A percentile compares a stretch with the other conserved stretches of the same genome.
phyloP scores from a whole-genome alignment of 441 rosid genomes.

The Biscutella laevigata region DNA sequence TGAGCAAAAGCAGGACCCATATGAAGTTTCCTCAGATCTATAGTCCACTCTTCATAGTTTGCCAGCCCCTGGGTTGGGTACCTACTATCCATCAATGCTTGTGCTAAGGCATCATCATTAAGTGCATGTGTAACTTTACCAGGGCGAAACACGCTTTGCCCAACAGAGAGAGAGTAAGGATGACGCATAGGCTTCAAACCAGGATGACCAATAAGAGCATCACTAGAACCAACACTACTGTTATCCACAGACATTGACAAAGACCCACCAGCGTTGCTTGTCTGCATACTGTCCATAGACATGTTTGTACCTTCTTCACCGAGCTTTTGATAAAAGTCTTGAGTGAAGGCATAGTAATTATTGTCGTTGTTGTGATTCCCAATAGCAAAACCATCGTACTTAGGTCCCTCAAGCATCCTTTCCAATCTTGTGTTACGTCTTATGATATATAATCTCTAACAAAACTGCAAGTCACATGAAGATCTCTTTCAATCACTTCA shows the following conservation, averaged over 20 bases:
- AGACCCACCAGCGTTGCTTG: constrained; percentile 77
- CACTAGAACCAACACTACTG: constrained; percentile 83
- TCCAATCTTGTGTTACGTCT: constrained; percentile 25
- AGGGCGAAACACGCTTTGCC: constrained; percentile 65
- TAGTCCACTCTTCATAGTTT: constrained; percentile 84
- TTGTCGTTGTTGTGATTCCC: constrained; percentile 47
- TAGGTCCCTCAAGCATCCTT: constrained; percentile 67
- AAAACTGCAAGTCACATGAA: constrained; percentile 4
- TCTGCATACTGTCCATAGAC: constrained; percentile 86
- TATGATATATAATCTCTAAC: constrained; percentile 28
- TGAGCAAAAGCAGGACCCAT: constrained; percentile 93
- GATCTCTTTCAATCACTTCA: constrained; percentile 5
- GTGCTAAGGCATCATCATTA: constrained; percentile 77
- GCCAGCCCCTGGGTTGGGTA: constrained; percentile 55
- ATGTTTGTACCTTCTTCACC: constrained; percentile 69
- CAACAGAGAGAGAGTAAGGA: constrained; percentile 45
- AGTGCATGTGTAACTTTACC: constrained; percentile 65
- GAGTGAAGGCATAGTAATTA: constrained; percentile 67
- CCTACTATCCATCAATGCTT: constrained; percentile 64
- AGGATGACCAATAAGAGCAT: constrained; percentile 78
- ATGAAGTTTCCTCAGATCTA: constrained; percentile 75
- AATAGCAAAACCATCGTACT: constrained; percentile 37
- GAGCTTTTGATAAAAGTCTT: constrained; percentile 73
- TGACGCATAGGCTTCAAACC: constrained; percentile 58
- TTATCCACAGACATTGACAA: constrained; percentile 84